Evolutionary conservation across 495 filamentous ascomycete genomes (phyloP).

Genomic region (Penicillium goetzii): DNA sequence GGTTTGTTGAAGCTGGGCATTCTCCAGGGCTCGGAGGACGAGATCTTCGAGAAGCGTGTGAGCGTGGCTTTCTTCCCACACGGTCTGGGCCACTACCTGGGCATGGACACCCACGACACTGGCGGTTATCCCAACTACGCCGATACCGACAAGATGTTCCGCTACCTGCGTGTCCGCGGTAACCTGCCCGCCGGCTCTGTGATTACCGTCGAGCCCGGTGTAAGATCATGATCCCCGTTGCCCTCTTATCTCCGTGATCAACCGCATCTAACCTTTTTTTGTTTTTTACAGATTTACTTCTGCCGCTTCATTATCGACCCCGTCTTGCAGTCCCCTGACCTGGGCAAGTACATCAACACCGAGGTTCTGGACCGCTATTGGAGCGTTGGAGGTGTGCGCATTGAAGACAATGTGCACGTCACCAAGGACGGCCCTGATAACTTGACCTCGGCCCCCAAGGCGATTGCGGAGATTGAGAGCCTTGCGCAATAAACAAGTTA

Average conservation of each 20-base stretch:
- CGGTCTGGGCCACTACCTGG: conserved; percentile 88
- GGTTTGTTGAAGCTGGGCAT: conserved; percentile 79
- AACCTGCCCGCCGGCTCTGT: conserved; percentile 74
- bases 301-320: conserved; percentile 91
- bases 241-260: background rate
- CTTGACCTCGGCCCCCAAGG: conserved; percentile 76
- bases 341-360: conserved; percentile 72
- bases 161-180: conserved; percentile 81
- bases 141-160: conserved; percentile 83
- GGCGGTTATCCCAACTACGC: conserved; percentile 85
- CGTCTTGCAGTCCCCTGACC: conserved; percentile 69
- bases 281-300: conserved; percentile 71
- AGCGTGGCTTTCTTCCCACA: conserved; percentile 92
- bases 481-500: conserved; percentile 29
- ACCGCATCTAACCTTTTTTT: conserved; percentile 10
- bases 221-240: conserved; percentile 41
- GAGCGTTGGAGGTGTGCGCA: conserved; percentile 84
- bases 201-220: conserved; percentile 88
- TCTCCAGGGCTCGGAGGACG: conserved; percentile 65
- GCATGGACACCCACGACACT: conserved; percentile 94
- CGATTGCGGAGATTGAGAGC: conserved; percentile 69
- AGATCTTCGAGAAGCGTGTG: conserved; percentile 72
- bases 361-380: conserved; percentile 80
- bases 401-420: conserved; percentile 77
- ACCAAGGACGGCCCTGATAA: conserved; percentile 78